phyloP scores from a whole-genome alignment of 169 alveolate species.

The Eimeria acervulina region DNA sequence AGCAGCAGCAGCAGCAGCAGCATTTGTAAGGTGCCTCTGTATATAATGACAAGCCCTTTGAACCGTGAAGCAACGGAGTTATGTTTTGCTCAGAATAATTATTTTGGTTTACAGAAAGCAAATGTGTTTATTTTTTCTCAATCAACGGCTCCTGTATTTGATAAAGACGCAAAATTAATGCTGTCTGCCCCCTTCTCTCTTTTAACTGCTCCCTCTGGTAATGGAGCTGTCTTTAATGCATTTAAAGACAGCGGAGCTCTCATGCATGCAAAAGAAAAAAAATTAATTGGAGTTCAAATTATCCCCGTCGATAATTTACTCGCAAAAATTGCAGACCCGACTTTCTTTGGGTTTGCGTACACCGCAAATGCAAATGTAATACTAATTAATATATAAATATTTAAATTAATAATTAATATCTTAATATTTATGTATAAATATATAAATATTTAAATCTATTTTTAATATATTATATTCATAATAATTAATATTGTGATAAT shows the following conservation, averaged over 20 bases:
- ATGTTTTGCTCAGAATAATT: not conserved
- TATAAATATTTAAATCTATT: not conserved
- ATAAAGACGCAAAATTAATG: not conserved
- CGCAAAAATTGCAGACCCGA: slow-evolving; percentile 45
- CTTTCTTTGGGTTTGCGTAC: slow-evolving; percentile 53
- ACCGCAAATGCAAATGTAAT: not conserved
- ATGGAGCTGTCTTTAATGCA: slow-evolving; percentile 49
- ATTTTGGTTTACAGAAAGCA: not conserved
- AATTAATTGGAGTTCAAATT: slow-evolving; percentile 23
- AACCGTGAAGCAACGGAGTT: not conserved
- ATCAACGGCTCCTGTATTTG: slow-evolving; percentile 9
- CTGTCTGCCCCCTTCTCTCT: not conserved
- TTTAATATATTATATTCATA: too few species aligned
- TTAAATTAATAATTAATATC: too few species aligned
- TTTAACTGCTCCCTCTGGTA: slow-evolving; percentile 47
- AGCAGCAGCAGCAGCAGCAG: slow-evolving; percentile 42
- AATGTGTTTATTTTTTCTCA: slow-evolving; percentile 26
- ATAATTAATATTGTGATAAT: too few species aligned
- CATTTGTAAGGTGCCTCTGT: not conserved
- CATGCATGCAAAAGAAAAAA: not conserved
- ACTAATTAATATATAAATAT: too few species aligned
- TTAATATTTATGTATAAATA: not conserved
- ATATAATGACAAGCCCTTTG: slow-evolving; percentile 53
- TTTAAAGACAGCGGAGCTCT: slow-evolving; percentile 10
- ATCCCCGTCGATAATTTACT: slow-evolving; percentile 43